Conservation (phyloP, 2,329 filamentous ascomycete genomes). For the Xylariaceae sp. region DNA sequence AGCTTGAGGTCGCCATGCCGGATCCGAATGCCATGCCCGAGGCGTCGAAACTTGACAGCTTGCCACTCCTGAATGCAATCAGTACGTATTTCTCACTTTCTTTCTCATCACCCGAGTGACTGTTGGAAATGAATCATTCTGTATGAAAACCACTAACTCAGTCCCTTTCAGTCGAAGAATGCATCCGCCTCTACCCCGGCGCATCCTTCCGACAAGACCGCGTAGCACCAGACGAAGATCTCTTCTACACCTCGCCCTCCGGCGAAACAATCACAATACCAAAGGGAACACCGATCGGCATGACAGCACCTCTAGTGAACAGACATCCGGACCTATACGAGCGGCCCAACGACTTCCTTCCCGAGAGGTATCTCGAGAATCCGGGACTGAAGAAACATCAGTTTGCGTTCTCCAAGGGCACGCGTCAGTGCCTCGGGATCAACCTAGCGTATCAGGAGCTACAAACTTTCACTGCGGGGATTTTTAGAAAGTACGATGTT, state of each 20-base stretch:
- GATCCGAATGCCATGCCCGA: constrained; percentile 16
- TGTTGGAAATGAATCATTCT: background rate
- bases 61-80: constrained; percentile 31
- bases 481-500: constrained; percentile 22
- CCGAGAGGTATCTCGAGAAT: constrained; percentile 26
- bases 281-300: constrained; percentile 17
- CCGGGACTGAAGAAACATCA: constrained; percentile 18
- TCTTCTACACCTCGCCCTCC: constrained; percentile 25
- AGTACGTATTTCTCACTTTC: background rate
- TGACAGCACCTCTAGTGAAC: constrained; percentile 21
- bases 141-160: too few species aligned
- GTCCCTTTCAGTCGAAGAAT: constrained; percentile 24
- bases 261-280: constrained; percentile 19
- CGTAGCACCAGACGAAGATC: constrained; percentile 27
- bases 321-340: constrained; percentile 21
- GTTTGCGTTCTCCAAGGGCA: constrained; percentile 21
- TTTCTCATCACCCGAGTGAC: background rate
- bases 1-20: constrained; percentile 18
- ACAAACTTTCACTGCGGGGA: constrained; percentile 20
- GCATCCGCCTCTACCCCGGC: constrained; percentile 36
- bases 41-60: constrained; percentile 24
- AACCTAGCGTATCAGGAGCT: constrained; percentile 25
- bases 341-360: constrained; percentile 19
- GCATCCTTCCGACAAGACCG: constrained; percentile 30
- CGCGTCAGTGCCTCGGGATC: constrained; percentile 26